Percentiles rank a stretch among this genome's conserved stretches.
Conservation (phyloP, 1,139 yeast genomes). For the Candida smagusa region DNA sequence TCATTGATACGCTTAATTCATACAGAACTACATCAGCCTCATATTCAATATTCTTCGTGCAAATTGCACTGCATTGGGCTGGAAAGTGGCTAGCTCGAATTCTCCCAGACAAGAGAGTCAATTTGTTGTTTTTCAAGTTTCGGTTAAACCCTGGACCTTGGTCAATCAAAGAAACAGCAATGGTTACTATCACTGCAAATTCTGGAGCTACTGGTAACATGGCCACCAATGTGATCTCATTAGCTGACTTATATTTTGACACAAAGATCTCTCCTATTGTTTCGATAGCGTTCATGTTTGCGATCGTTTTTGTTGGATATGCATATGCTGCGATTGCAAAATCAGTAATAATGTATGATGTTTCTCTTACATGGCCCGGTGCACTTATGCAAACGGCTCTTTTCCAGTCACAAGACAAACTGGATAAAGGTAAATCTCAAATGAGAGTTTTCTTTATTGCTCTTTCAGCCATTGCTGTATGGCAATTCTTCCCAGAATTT, state of each 20-base stretch:
- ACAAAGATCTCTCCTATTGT: conserved; percentile 27
- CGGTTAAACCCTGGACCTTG: conserved; percentile 45
- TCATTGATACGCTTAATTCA: conserved; percentile 46
- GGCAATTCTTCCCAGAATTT: conserved; percentile 45
- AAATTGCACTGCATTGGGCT: conserved; percentile 41
- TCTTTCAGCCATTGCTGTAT: conserved; percentile 27
- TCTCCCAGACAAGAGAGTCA: conserved; percentile 26
- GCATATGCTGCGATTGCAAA: conserved; percentile 46
- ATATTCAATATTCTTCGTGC: conserved; percentile 45
- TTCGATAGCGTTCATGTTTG: conserved; percentile 41
- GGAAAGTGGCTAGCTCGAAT: conserved; percentile 37
- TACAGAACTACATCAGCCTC: conserved; percentile 47
- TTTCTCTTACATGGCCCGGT: conserved; percentile 44
- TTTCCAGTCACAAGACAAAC: conserved; percentile 30
- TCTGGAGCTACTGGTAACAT: conserved; percentile 47
- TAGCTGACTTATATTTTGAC: conserved; percentile 39
- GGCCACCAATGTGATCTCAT: conserved; percentile 39
- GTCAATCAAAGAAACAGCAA: conserved; percentile 44
- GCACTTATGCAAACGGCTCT: conserved; percentile 47
- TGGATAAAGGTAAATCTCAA: conserved; percentile 23
- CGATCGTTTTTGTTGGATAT: conserved; percentile 47
- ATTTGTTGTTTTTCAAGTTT: conserved; percentile 18
- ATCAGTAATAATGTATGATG: conserved; percentile 38
- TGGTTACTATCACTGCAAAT: conserved; percentile 44
- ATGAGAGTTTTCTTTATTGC: conserved; percentile 33